Base-by-base conservation (phyloP, 805 yeast genomes). In the Metschnikowia baotianmanensis region DNA sequence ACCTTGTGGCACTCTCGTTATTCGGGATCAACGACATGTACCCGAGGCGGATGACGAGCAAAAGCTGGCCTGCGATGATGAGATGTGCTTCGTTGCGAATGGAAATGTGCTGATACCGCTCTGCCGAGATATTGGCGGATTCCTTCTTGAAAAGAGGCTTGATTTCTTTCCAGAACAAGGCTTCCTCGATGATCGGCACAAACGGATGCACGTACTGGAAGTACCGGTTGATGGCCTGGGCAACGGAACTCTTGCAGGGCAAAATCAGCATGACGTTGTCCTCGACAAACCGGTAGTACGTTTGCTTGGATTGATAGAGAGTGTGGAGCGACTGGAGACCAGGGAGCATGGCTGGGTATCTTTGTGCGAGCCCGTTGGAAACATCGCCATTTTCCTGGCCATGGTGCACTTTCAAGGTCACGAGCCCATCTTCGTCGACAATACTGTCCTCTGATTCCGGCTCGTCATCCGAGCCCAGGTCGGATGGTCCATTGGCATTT, bases 151-250 rank as follows among this genome's bases (percentile, higher is more conserved):
- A 53, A 4, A 66, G 36, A 22, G 46, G 36, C 29, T 45, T 44
- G 18, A 67, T 36, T 30, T 66, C 72, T 20, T 40, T 33, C 19
- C 53, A 26, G n/a, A 63, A 47, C 9, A 56, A 39, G 6, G 50
- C 37, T 42, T 67, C 69, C 36, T 64, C 63, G 3, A 69, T 34
- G 11, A 69, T 49, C 2, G 72, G 68, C 16, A 66, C 53, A 36
- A 69, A 63, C 8, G 72, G 72, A 35, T 56, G 53, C n/a, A 67
- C 72, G 52, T 62, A 67, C 38, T 59, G 61, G 52, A 66, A 68
- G 41, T 56, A 69, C 24, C 66, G 56, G 33, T 54, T 48, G 32
- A 63, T 55, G 10, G 68, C 55, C 37, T 57, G 48, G 17, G 56
- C 47, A 21, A 56, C 33, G 25, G 52, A 61, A 11, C 49, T 37